phyloP scores from a whole-genome alignment of 2,329 filamentous ascomycete genomes.

The Hawksworthiomyces lignivorus region DNA sequence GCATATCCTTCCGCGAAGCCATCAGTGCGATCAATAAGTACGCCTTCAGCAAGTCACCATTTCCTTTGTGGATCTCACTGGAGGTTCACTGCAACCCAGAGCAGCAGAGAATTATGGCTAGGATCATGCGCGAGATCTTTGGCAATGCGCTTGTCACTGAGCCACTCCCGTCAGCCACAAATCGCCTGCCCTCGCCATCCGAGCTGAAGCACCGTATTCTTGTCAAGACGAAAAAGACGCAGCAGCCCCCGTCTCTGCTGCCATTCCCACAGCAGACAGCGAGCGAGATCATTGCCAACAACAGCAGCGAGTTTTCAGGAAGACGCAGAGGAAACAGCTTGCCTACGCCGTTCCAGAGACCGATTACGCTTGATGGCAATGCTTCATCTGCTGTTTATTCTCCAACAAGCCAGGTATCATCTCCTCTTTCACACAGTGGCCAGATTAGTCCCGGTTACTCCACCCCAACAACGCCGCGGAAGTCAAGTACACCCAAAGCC shows the following conservation, averaged over 20 bases:
- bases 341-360: conserved; percentile 66
- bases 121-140: conserved; percentile 80
- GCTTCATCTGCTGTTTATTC: neutral
- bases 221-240: conserved; percentile 87
- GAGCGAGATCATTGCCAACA: conserved; percentile 16
- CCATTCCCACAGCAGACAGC: conserved; percentile 12
- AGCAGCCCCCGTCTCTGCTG: conserved; percentile 28
- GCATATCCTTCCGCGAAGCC: conserved; percentile 83
- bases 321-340: conserved; percentile 61
- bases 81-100: conserved; percentile 84
- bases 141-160: conserved; percentile 70
- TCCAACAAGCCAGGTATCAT: neutral
- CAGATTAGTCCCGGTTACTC: conserved; percentile 41
- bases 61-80: conserved; percentile 87
- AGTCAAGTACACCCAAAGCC: conserved; percentile 42
- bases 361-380: conserved; percentile 45
- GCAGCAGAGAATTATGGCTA: conserved; percentile 83
- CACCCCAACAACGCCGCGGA: conserved; percentile 29
- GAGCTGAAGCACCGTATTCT: conserved; percentile 77
- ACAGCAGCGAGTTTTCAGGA: conserved; percentile 22
- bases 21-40: conserved; percentile 92
- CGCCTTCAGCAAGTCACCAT: conserved; percentile 79
- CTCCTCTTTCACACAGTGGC: conserved; percentile 26
- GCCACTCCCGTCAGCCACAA: conserved; percentile 60
- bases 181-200: conserved; percentile 73